phyloP scores from a whole-genome alignment of 139 green algal species.

The Chlorella sp. region DNA sequence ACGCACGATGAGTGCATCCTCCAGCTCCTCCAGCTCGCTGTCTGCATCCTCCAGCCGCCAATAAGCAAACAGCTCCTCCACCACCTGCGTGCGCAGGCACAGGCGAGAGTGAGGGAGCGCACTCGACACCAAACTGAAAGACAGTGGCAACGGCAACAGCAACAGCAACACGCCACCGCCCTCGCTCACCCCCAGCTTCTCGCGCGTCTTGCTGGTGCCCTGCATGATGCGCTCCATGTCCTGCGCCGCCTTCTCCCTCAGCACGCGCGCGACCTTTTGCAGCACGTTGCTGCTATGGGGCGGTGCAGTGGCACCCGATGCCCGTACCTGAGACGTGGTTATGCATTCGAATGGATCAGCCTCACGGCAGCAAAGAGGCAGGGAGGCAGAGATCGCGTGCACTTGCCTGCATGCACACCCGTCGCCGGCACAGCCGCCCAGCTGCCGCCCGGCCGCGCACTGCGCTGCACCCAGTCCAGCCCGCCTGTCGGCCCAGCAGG shows the following conservation, averaged over 20 bases:
- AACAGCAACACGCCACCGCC: not conserved
- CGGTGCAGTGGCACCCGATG: too few species aligned
- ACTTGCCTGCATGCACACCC: too few species aligned
- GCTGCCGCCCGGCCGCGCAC: too few species aligned
- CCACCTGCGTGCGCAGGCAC: slow-evolving; percentile 78
- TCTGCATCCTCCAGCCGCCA: slow-evolving; percentile 95
- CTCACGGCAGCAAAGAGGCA: too few species aligned
- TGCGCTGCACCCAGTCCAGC: too few species aligned
- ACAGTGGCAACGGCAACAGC: not conserved
- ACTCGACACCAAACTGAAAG: not conserved
- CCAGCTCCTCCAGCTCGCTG: slow-evolving; percentile 90
- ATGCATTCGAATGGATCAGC: too few species aligned
- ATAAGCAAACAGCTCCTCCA: slow-evolving; percentile 93
- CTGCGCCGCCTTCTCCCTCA: slow-evolving; percentile 90
- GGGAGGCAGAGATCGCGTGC: too few species aligned
- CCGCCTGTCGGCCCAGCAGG: too few species aligned
- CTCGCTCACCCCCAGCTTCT: slow-evolving; percentile 79
- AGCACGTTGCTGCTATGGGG: too few species aligned
- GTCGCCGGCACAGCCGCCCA: too few species aligned
- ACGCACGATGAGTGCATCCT: slow-evolving; percentile 89
- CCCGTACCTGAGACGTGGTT: too few species aligned
- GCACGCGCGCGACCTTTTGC: slow-evolving; percentile 78
- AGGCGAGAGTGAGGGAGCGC: not conserved
- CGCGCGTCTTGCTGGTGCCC: slow-evolving; percentile 89
- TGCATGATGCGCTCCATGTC: slow-evolving; percentile 89